phyloP scores from a whole-genome alignment of 192 early-diverging fungal species.

The Linnemannia elongata region DNA sequence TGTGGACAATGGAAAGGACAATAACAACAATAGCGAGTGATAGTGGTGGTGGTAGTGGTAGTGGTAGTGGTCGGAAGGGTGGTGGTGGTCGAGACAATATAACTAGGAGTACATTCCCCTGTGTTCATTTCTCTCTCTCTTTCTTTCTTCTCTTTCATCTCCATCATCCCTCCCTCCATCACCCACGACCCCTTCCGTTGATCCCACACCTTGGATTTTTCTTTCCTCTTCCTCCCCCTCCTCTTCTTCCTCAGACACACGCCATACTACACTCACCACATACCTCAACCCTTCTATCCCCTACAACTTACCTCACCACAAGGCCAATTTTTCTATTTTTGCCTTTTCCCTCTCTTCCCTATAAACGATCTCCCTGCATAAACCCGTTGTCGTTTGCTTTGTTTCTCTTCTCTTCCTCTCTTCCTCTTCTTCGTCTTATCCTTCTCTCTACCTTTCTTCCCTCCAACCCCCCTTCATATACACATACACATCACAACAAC shows the following conservation, averaged over 20 bases:
- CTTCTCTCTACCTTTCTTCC: too few species aligned
- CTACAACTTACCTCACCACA: not conserved
- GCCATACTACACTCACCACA: not conserved
- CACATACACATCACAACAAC: not conserved
- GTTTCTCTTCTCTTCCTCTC: not conserved
- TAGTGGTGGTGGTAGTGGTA: not conserved
- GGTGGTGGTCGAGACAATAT: not conserved
- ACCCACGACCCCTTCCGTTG: constrained; percentile 1
- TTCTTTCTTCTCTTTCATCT: not conserved
- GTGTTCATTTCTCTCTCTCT: too few species aligned
- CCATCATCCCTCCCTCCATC: not conserved
- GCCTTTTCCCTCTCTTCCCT: not conserved
- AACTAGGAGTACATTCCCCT: too few species aligned
- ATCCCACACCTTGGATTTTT: constrained; percentile 1
- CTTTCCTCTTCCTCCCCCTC: not conserved
- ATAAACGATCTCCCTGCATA: constrained; percentile 6
- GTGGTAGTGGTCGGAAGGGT: not conserved
- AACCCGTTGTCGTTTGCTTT: not conserved
- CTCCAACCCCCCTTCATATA: not conserved
- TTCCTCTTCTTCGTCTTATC: not conserved
- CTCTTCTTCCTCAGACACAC: not conserved
- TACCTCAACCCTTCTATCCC: not conserved
- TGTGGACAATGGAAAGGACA: not conserved
- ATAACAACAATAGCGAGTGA: not conserved
- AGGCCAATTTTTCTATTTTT: not conserved